Evolutionary conservation across 331 rosid species (phyloP), one percentile per base, ranked within the genome.

Genomic region (Phaseolus coccineus): DNA sequence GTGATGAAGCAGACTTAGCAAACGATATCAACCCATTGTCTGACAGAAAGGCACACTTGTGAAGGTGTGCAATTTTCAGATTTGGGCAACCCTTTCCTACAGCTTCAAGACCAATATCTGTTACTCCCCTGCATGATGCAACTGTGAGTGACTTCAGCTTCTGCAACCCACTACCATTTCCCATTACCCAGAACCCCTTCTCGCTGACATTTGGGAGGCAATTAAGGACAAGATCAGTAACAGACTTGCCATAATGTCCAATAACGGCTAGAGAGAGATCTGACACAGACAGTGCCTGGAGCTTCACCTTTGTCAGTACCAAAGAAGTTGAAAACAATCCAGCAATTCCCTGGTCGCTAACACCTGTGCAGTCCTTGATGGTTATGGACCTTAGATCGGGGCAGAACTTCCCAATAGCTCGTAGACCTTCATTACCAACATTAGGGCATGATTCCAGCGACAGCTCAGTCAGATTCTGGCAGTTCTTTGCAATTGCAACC

Each of bases 151-250:
- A 89, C 81, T 86, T 93, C 70, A 96, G 79, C 84, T 91, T 96
- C 77, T 90, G 98, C 85, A 96, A 88, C 48, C 99, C 98, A 63
- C 81, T 94, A 39, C 94, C 92, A 33, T 84, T 90, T 16, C 97
- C 98, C 98, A 96, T 89, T 57, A 89, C 93, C 98, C 97, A 96
- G 89, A 93, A 90, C 15, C 98, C 99, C 85, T 80, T 90, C 88
- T 93, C 98, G 11, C 92, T 84, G 12, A 93, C 91, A 76, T 86
- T 87, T 68, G 91, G 83, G 51, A 96, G 97, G 86, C 80, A 81
- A 72, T 76, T 62, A 22, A 96, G 92, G 69, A 80, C 90, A 72
- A 96, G 92, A 86, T 93, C 94, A 0, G 94, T 90, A 27, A 93
- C 83, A 30, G 91, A 82, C 87, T 80, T 87, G 24, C 99, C 96